A percentile compares a stretch with the other conserved stretches of the same genome.
phyloP scores from a whole-genome alignment of 495 filamentous ascomycete genomes.

The Symbiotaphrina buchneri region DNA sequence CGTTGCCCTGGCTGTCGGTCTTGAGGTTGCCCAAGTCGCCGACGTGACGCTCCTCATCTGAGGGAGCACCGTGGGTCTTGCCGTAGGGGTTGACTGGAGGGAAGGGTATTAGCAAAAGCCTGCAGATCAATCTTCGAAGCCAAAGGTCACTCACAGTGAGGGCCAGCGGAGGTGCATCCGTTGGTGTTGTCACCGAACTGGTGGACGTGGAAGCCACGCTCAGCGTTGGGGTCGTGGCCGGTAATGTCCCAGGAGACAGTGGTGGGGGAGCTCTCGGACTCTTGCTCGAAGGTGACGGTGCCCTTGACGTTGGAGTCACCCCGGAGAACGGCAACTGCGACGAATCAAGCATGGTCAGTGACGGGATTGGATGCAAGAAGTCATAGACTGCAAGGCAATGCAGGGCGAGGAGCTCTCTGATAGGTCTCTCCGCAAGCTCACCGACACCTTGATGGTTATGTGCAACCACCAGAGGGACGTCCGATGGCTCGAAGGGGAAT shows the following conservation, averaged over 20 bases:
- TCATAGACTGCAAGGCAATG: too few relatives aligned
- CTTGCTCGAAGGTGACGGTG: conserved; percentile 88
- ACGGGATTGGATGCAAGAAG: too few relatives aligned
- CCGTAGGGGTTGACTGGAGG: conserved; percentile 84
- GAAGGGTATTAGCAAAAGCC: neutral
- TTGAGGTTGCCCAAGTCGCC: conserved; percentile 94
- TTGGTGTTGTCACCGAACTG: conserved; percentile 99
- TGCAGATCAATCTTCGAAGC: neutral
- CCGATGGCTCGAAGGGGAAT: too few relatives aligned
- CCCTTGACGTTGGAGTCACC: conserved; percentile 87
- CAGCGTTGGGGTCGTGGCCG: conserved; percentile 80
- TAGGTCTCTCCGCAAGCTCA: too few relatives aligned
- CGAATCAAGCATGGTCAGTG: too few relatives aligned
- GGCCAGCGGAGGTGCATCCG: conserved; percentile 92
- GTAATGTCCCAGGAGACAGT: conserved; percentile 81
- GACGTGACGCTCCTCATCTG: conserved; percentile 69
- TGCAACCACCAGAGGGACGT: too few relatives aligned
- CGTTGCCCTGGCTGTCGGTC: conserved; percentile 78
- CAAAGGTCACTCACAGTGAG: conserved; percentile 61
- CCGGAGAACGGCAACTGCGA: conserved; percentile 93
- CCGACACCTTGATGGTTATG: too few relatives aligned
- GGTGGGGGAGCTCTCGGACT: conserved; percentile 53
- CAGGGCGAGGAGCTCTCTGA: too few relatives aligned
- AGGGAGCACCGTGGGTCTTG: conserved; percentile 79
- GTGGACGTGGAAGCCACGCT: conserved; percentile 95